Conservation (phyloP, 192 early-diverging fungal genomes). For the Lunasporangiospora selenospora region DNA sequence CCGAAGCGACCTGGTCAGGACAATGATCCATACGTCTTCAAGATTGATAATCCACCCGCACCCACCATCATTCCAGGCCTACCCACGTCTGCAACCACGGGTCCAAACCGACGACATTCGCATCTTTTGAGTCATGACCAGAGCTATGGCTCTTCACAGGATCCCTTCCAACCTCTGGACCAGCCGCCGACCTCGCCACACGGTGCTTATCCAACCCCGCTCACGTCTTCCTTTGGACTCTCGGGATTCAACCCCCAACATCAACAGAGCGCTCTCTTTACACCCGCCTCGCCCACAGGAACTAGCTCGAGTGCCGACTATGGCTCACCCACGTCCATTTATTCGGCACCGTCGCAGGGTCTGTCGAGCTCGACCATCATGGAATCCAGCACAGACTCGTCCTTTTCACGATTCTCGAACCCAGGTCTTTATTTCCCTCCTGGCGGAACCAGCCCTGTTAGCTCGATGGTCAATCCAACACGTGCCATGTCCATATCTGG, state of each 20-base stretch:
- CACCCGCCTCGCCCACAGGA: slow-evolving; percentile 38
- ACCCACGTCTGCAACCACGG: slow-evolving; percentile 3
- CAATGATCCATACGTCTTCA: slow-evolving; percentile 37
- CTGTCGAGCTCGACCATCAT: slow-evolving; percentile 13
- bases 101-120: slow-evolving; percentile 30
- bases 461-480: slow-evolving; percentile 3
- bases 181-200: slow-evolving; percentile 33
- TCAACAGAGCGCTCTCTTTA: slow-evolving; percentile 25
- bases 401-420: slow-evolving; percentile 39
- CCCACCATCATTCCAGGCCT: slow-evolving; percentile 28
- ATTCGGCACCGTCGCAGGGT: slow-evolving; percentile 11
- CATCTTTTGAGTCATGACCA: slow-evolving; percentile 42
- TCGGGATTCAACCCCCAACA: slow-evolving; percentile 36
- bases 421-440: slow-evolving; percentile 26
- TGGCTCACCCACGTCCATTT: slow-evolving; percentile 26
- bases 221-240: slow-evolving; percentile 23
- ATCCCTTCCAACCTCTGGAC: slow-evolving; percentile 37
- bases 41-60: slow-evolving; percentile 30
- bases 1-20: slow-evolving; percentile 41
- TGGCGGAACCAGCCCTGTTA: slow-evolving; percentile 6
- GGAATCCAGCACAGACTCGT: slow-evolving; percentile 24
- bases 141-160: slow-evolving; percentile 30
- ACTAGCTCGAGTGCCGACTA: slow-evolving; percentile 20
- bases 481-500: slow-evolving; percentile 26
- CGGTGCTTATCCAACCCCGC: slow-evolving; percentile 15